Evolutionary conservation across 805 yeast genomes (phyloP).

Genomic region (Clavispora santaluciae): DNA sequence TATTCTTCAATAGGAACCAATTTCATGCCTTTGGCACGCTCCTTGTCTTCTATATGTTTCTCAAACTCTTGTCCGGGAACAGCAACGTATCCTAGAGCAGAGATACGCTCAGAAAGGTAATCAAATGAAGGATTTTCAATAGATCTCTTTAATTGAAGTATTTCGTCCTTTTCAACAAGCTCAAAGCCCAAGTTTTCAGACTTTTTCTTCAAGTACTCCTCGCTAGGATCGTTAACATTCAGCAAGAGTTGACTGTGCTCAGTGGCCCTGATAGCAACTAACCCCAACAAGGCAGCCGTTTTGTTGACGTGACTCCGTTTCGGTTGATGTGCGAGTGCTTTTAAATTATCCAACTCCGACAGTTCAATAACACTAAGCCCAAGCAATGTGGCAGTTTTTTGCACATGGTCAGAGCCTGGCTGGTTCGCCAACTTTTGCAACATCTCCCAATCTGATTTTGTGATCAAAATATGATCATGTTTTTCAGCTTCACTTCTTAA

Average conservation of each 20-base stretch:
- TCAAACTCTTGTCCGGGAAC: constrained; percentile 16
- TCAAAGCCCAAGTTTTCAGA: constrained; percentile 18
- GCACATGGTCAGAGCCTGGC: constrained; percentile 9
- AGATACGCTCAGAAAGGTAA: constrained; percentile 12
- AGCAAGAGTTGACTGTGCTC: constrained; percentile 6
- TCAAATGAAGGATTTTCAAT: constrained; percentile 19
- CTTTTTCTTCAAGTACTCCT: constrained; percentile 18
- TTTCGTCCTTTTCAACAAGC: constrained; percentile 16
- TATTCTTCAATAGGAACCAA: constrained; percentile 17
- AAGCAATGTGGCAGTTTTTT: constrained; percentile 9
- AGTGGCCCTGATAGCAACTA: constrained; percentile 1
- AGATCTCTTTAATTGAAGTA: constrained; percentile 6
- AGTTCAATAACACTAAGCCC: constrained; percentile 5
- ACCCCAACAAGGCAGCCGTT: constrained; percentile 6
- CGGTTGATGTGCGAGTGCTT: constrained; percentile 8
- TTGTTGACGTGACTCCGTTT: constrained; percentile 6
- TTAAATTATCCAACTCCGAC: constrained; percentile 6
- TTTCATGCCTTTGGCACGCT: constrained; percentile 23
- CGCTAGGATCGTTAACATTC: constrained; percentile 19
- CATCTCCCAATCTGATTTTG: not conserved
- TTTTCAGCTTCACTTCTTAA: constrained; percentile 2
- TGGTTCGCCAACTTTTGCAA: constrained; percentile 5
- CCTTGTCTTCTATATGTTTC: constrained; percentile 24
- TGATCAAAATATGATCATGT: not conserved
- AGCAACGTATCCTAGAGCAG: constrained; percentile 14